Evolutionary conservation across 208 protist genomes (phyloP), one percentile per base, ranked within the genome.

Genomic region (Leishmania aethiopica): DNA sequence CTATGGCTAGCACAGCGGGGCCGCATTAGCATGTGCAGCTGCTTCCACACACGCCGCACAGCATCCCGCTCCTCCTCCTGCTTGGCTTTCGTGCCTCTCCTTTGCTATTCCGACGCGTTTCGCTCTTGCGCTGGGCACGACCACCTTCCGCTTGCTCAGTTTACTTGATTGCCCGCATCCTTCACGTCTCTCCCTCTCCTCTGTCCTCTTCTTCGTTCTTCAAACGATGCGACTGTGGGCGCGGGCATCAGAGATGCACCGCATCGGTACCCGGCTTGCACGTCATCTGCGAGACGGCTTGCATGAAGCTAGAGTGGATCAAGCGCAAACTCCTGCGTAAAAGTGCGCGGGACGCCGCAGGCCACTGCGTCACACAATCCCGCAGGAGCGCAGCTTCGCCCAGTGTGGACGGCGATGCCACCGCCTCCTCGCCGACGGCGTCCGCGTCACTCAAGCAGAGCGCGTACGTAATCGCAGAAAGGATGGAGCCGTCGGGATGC

Each of bases 381-480:
- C 64, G 42, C 47, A 78, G 62, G 19, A 49, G 73, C 2, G n/a
- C 15, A 1, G 32, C 73, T n/a, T 55, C 53, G 3, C 42, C 35
- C 22, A 51, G 32, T 35, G 37, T 53, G 15, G 45, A 32, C 45
- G 40, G 45, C 40, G 28, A 53, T 51, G 45, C 25, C 28, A 28
- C 42, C 32, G 45, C 42, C 10, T 19, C 70, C 10, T 47, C 70
- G 17, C 19, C 22, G 70, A 28, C 35, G 51, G 32, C 32, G 7
- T 6, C 73, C 51, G 10, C 51, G 35, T n/a, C 49, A 37, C 73
- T 8, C n/a, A 32, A 42, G 49, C 72, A 78, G 69, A 82, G 82
- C 57, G 82, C 82, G 3, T 86, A 86, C 45, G 57, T 86, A 10
- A 79, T 86, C 28, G 82, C 78, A 0, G 82, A 86, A 59, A n/a